phyloP scores from a whole-genome alignment of 495 filamentous ascomycete genomes.

The Penicillium herquei region DNA sequence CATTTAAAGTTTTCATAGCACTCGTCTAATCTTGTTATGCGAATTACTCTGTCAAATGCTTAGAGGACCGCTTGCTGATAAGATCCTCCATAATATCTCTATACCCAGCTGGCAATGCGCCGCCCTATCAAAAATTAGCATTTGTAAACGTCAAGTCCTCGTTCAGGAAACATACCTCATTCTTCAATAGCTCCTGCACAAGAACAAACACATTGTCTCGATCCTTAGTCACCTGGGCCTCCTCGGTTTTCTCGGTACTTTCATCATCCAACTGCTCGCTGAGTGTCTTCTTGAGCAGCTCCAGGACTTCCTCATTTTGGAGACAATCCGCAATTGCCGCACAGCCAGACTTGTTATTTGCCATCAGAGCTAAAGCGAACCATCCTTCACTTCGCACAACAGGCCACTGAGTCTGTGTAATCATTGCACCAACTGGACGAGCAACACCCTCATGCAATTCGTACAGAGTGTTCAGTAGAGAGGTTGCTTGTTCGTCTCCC shows the following conservation, averaged over 20 bases:
- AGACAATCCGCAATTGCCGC: conserved; percentile 49
- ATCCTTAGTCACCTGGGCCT: conserved; percentile 44
- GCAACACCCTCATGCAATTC: conserved; percentile 48
- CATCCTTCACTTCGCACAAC: conserved; percentile 69
- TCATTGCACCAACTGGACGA: conserved; percentile 57
- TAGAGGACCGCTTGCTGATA: conserved; percentile 23
- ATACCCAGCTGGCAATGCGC: conserved; percentile 25
- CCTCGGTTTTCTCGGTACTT: conserved; percentile 18
- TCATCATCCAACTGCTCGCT: conserved; percentile 27
- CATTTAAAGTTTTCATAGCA: not conserved
- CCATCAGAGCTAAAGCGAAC: conserved; percentile 74
- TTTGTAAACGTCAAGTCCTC: not conserved
- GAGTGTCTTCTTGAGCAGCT: conserved; percentile 51
- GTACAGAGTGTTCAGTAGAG: conserved; percentile 51
- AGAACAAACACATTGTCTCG: conserved; percentile 65
- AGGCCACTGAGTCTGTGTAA: conserved; percentile 67
- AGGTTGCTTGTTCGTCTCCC: conserved; percentile 19
- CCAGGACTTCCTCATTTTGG: conserved; percentile 43
- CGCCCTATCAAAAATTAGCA: conserved; percentile 27
- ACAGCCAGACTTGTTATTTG: conserved; percentile 48
- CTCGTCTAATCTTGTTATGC: conserved; percentile 1
- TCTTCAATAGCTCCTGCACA: conserved; percentile 55
- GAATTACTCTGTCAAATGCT: conserved; percentile 14
- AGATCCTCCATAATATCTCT: conserved; percentile 28
- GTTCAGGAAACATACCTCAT: conserved; percentile 37